Base-by-base conservation (phyloP, 2,329 filamentous ascomycete genomes). In the Rachicladosporium sp. region DNA sequence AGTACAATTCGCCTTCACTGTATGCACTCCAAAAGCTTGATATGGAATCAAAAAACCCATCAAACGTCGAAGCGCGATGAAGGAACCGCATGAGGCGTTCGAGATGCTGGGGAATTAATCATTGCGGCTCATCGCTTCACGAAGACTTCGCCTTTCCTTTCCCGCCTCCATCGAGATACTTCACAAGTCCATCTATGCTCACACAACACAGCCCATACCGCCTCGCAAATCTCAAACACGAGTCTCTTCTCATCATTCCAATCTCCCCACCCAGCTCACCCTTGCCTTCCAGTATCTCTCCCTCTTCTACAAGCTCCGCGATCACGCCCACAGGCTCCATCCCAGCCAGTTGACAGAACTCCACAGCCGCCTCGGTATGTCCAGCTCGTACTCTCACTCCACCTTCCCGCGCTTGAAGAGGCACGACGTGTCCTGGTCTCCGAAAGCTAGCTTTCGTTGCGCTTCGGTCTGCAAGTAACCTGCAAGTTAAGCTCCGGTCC, bases 241-340 rank as follows among this genome's bases (percentile, higher is more conserved):
- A 83, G 66, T 94, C 86, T 47, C 86, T 77, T 50, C 87, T 69
- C 78, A 96, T 80, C 91, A 98, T 98, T 19, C 82, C 85, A n/a
- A 65, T 64, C 38, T 79, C 74, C 12, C 74, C 78, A 8, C 61
- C 60, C 49, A 78, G 68, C 54, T 82, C 67, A 1, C 85, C 73
- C 54, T 71, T 70, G 0, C 86, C 87, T 9, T 69, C 66, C 3
- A 86, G 72, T 60, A 78, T 74, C 46, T 76, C 75, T 1, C 88
- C 88, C 51, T 93, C 87, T 47, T 88, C 84, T 33, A 98, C 86
- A 45, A 98, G 65, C 68, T 98, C 91, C 52, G 82, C 85, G 56
- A 96, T 96, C 15, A 85, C 88, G 30, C 76, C 86, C 1, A 81
- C 89, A 37, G 73, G 71, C 45, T 65, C 61, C 67, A 86, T 89